Evolutionary conservation across 306 rosid species (phyloP).

Genomic region (Senna siamea): DNA sequence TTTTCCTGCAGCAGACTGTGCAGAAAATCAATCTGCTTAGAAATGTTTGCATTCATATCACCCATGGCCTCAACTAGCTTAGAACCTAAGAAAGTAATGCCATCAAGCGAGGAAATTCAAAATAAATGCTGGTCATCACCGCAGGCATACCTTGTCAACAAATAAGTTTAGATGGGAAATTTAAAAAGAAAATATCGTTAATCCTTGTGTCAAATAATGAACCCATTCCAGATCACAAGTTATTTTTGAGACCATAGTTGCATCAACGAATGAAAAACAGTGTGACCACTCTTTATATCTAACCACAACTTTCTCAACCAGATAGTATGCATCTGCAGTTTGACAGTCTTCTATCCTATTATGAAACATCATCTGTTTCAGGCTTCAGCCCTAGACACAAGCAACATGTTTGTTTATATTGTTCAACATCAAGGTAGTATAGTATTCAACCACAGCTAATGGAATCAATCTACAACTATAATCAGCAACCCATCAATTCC

Average conservation of each 20-base stretch:
- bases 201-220: too few relatives aligned
- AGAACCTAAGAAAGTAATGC: background rate
- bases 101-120: background rate
- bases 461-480: background rate
- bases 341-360: constrained; percentile 7
- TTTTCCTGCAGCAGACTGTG: too few relatives aligned
- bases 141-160: too few relatives aligned
- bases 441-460: constrained; percentile 16
- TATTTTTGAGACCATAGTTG: background rate
- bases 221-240: too few relatives aligned
- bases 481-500: background rate
- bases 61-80: background rate
- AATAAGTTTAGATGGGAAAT: too few relatives aligned
- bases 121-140: too few relatives aligned
- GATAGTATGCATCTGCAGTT: constrained; percentile 16
- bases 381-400: constrained; percentile 13
- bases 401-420: constrained; percentile 10
- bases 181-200: too few relatives aligned
- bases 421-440: constrained; percentile 13
- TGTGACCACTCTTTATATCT: background rate
- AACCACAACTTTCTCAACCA: background rate
- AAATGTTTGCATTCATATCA: background rate
- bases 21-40: background rate
- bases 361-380: constrained; percentile 23
- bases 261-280: background rate